Percentiles rank a stretch among this genome's conserved stretches.
phyloP scores from a whole-genome alignment of 345 rosid genomes.

The Sisymbrium altissimum region DNA sequence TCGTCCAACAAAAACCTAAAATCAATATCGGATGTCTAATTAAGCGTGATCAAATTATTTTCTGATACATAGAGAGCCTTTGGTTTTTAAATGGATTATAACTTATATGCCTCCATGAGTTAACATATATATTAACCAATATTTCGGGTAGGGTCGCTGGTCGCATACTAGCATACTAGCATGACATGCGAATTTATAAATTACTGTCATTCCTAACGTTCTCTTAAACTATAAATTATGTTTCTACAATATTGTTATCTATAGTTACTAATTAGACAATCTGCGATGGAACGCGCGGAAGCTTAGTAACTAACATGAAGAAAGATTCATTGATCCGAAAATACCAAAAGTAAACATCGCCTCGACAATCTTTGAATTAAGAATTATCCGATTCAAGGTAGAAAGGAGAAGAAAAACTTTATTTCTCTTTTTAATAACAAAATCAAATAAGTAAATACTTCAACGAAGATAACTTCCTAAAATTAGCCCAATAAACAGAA shows the following conservation, averaged over 20 bases:
- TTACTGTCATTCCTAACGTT: background rate
- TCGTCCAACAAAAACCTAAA: background rate
- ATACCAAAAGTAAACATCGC: no score
- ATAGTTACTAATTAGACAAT: background rate
- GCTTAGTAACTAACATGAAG: no score
- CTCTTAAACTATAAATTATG: background rate
- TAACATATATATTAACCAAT: background rate
- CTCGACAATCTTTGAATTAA: no score
- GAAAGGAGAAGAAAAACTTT: no score
- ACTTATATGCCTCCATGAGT: background rate
- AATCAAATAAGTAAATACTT: no score
- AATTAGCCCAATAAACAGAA: no score
- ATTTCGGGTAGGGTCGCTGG: background rate
- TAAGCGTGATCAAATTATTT: background rate
- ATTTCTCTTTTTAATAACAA: no score
- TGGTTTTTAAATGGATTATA: background rate
- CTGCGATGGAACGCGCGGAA: no score
- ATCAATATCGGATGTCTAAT: background rate
- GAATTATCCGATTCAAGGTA: no score
- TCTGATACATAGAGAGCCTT: background rate
- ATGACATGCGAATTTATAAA: background rate
- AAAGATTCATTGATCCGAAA: no score
- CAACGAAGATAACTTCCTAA: no score
- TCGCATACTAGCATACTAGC: no score
- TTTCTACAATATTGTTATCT: background rate